A percentile compares a stretch with the other conserved stretches of the same genome.
Conservation (phyloP, 306 rosid species). For the Trifolium subterraneum region DNA sequence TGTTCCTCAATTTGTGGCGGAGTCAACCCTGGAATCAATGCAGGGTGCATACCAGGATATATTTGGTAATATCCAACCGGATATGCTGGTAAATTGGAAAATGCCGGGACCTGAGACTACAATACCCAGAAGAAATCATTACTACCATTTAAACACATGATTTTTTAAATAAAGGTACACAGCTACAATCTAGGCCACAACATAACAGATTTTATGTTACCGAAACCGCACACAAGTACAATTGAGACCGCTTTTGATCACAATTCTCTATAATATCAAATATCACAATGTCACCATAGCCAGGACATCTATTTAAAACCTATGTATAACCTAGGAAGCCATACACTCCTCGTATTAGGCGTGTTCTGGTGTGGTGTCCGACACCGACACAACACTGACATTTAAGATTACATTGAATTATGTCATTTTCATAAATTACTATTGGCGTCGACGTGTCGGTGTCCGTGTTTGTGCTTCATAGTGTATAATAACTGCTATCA, state of each 20-base stretch:
- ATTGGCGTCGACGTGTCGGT: no score
- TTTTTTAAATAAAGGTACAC: neutral
- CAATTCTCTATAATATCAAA: neutral
- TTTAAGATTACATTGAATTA: no score
- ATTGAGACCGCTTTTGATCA: neutral
- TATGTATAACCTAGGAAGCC: neutral
- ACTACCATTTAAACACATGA: neutral
- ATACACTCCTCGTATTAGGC: no score
- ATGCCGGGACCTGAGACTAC: constrained; percentile 61
- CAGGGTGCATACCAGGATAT: constrained; percentile 74
- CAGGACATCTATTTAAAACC: neutral
- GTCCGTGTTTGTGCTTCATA: no score
- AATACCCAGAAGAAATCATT: constrained; percentile 27
- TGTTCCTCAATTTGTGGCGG: constrained; percentile 64
- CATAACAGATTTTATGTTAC: neutral
- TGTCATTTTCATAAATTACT: no score
- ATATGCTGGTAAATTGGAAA: constrained; percentile 46
- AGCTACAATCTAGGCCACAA: neutral
- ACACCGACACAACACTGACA: no score
- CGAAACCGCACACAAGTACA: neutral
- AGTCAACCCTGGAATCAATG: constrained; percentile 61
- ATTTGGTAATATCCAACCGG: constrained; percentile 70
- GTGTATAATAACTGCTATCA: neutral
- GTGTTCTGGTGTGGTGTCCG: no score
- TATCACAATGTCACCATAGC: no score